Evolutionary conservation across 2,329 filamentous ascomycete genomes (phyloP), one percentile per base, ranked within the genome.

Genomic region (Remersonia thermophila): DNA sequence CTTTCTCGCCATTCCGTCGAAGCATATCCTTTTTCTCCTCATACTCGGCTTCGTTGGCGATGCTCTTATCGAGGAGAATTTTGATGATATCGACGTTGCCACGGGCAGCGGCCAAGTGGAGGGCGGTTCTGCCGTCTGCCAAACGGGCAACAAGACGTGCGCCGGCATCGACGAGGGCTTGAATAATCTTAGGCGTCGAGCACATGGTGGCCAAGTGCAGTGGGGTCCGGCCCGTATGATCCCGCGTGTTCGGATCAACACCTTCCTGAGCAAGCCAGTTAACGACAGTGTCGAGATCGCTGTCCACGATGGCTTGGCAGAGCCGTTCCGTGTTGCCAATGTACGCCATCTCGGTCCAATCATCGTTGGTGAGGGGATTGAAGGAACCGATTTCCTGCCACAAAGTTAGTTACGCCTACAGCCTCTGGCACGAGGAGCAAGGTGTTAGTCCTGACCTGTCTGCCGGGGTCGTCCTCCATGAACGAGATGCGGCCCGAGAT

Each of bases 261-360:
- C 63, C 77, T 39, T 84, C 76, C 48, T 81, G 73, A 4, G 64
- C 59, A 16, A 75, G 65, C 78, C 83, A 93, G 45, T 77, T 72
- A 47, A 73, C 57, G 3, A 93, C 80, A 43, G 74, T 69, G 27
- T 83, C 76, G 3, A 80, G 47, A 54, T 93, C 78, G 2, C 70
- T 65, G 47, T 86, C 77, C 3, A 87, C 74, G 39, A 93, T 93
- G 1, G 82, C 84, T 51, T 86, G 80, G 50, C 83, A 93, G 2
- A 93, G 66, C 12, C 71, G 66, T 27, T 74, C 76, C 1, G 83
- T 87, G 46, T 86, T 83, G 9, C 83, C 82, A 26, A 93, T 69
- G 46, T 93, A 93, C 0, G 84, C 83, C 83, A 93, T 91, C 45
- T 87, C 82, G 1, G 84, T 91, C 83, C 84, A 93, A 51, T 91